Evolutionary conservation across 2,329 filamentous ascomycete genomes (phyloP), one percentile per base, ranked within the genome.

Genomic region (Talaromyces marneffei): DNA sequence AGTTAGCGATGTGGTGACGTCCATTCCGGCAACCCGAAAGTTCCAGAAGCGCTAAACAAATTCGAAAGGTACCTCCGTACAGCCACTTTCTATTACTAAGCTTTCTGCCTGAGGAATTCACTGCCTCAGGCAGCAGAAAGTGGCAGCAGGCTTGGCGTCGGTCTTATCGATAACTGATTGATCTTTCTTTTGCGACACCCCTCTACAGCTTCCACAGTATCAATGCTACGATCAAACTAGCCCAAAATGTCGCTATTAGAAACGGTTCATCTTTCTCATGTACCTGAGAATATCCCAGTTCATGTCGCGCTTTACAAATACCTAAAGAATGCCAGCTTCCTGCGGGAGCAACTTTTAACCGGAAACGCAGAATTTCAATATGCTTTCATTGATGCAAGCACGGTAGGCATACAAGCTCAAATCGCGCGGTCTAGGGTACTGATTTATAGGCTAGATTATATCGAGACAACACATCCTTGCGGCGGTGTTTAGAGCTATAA

Each of bases 301-400:
- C 87, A 94, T 74, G 77, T 91, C 55, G 87, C 85, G 46, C 78
- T 96, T 33, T 97, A 94, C 78, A 83, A 80, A 23, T 79, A 90
- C 72, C 85, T 97, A 61, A 74, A 83, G 64, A 99, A 99, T 73
- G 84, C 91, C 10, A 76, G 83, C 0, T 92, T 88, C 70, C 80
- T 99, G 46, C 88, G 92, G 57, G 81, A 87, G 67, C 92, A 97
- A 77, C 85, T 99, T 4, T 81, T 97, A n/a, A 83, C 85, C 5
- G 89, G 90, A 57, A 96, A 97, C 71, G 71, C 85, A 10, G 87
- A 88, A 8, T 97, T 92, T 69, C 92, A 97, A 75, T 97, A 97
- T 80, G 92, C 92, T 35, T 89, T 99, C 66, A 84, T 99, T 52
- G 93, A 99, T 77, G 92, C 92, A 20, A 86, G 85, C 50, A 85